A percentile compares a stretch with the other conserved stretches of the same genome.
phyloP scores from a whole-genome alignment of 371 early-diverging fungal species.

The Actinomortierella ambigua region DNA sequence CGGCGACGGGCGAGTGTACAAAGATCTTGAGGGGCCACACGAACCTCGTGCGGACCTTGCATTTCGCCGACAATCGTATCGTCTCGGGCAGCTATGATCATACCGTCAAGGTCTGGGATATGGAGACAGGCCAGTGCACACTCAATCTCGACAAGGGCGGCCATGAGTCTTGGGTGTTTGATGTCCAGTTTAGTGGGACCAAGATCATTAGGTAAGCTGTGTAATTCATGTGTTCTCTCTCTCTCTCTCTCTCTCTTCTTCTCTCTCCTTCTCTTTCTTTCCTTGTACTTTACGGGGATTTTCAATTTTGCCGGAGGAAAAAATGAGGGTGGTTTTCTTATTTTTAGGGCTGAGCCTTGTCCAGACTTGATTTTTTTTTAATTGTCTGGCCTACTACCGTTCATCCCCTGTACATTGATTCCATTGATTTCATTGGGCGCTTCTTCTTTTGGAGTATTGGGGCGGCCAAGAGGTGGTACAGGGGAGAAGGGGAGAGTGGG shows the following conservation, averaged over 20 bases:
- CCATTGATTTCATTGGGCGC: conserved; percentile 1
- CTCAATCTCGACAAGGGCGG: conserved; percentile 73
- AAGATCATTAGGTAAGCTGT: conserved; percentile 73
- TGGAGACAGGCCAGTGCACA: conserved; percentile 53
- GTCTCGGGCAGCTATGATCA: conserved; percentile 93
- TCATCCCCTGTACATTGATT: neutral
- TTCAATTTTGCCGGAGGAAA: too few relatives aligned
- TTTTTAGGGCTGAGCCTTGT: neutral
- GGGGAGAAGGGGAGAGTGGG: too few relatives aligned
- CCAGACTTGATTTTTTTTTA: neutral
- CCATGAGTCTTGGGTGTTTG: conserved; percentile 93
- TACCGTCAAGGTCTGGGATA: conserved; percentile 95
- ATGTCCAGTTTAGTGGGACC: conserved; percentile 83
- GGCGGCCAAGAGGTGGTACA: too few relatives aligned
- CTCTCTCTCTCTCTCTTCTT: too few relatives aligned
- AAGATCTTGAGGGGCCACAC: conserved; percentile 84
- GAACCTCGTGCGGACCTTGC: conserved; percentile 90
- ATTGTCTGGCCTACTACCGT: neutral
- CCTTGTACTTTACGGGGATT: too few relatives aligned
- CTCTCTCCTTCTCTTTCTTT: too few relatives aligned
- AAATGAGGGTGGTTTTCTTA: too few relatives aligned
- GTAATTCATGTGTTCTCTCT: neutral
- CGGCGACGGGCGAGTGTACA: conserved; percentile 77
- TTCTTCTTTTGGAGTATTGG: neutral
- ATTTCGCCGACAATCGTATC: conserved; percentile 67